Base-by-base conservation (phyloP, 306 rosid genomes). In the Neltuma alba region DNA sequence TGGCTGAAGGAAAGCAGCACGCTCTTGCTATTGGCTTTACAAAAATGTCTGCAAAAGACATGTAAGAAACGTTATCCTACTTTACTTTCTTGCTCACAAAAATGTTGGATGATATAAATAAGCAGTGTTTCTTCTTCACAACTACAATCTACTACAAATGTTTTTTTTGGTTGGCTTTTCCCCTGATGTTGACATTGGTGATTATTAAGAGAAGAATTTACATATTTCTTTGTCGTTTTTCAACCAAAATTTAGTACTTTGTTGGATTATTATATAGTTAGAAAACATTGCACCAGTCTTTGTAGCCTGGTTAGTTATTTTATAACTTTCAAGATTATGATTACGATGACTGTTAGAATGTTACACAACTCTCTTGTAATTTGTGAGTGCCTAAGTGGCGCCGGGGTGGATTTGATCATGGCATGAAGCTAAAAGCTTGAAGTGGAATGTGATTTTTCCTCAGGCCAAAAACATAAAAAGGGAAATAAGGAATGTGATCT, bases 11-110 rank as follows among this genome's bases (percentile, higher is more conserved):
- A 81, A 94, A 94, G 87, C 92, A 92, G 72, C 94, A 94, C 80
- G 98, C 98, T 63, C 98, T 94, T 88, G 98, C 98, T 63, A 92
- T 94, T 65, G 98, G 98, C 84, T 94, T 91, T 87, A 94, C 98
- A 55, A 94, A 94, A 89, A 92, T 94, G 97, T 94, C 98, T 20
- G 94, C 98, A 27, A 94, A 94, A 82, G 94, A 91, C 80, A 94
- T 94, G 98, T 94, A 85, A 89, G 97, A 85, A 84, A 42, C 30
- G 64, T 70, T 36, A 30, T 44, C 78, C 31, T 55, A 11, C 25
- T 61, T 37, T 80, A 15, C 65, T 20, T 76, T 72, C 80, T 74
- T 55, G 60, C 4, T 0, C 47, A 79, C 61, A 8, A 28, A 74
- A 44, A 48, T 55, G 68, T 75, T 61, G 61, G 45, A 70, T 76